phyloP scores from a whole-genome alignment of 2,329 filamentous ascomycete species.

The Pseudocercospora pini-densiflorae region DNA sequence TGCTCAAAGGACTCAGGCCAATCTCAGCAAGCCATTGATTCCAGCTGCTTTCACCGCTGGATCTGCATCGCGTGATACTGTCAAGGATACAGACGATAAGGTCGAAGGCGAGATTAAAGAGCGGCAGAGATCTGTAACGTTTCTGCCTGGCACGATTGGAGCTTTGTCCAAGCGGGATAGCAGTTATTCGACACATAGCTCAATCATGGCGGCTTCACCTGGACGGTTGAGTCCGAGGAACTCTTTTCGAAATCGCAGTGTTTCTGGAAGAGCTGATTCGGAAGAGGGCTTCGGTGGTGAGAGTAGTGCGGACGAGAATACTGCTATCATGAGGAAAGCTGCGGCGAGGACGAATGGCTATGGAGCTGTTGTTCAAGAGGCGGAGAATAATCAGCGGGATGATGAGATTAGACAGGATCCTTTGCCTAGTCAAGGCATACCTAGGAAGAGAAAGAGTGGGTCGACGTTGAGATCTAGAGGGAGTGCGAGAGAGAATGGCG shows the following conservation, averaged over 20 bases:
- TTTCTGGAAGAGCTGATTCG: conserved; percentile 12
- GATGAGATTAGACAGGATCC: conserved; percentile 10
- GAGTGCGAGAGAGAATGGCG: conserved; percentile 16
- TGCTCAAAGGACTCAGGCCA: conserved; percentile 32
- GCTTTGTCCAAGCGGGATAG: conserved; percentile 15
- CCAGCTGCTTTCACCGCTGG: conserved; percentile 19
- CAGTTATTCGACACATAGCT: conserved; percentile 5
- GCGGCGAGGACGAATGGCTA: conserved; percentile 21
- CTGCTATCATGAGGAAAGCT: conserved; percentile 43
- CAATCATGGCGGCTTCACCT: conserved; percentile 18
- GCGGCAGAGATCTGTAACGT: conserved; percentile 20
- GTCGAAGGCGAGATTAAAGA: conserved; percentile 7
- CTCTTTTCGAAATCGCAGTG: conserved; percentile 13
- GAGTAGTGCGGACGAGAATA: conserved; percentile 48
- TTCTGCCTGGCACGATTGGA: conserved; percentile 14
- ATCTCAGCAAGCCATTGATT: conserved; percentile 34
- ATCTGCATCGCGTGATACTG: neutral
- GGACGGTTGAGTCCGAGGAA: conserved; percentile 14
- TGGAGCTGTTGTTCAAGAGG: conserved; percentile 31
- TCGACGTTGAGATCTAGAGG: conserved; percentile 19
- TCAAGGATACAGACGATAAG: neutral
- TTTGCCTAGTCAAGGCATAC: conserved; percentile 10
- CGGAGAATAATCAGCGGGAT: conserved; percentile 30
- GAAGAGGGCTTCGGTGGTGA: conserved; percentile 34
- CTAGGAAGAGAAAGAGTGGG: conserved; percentile 26